Evolutionary conservation across 2,329 filamentous ascomycete species (phyloP).

Genomic region (Rhynchosporium agropyri): DNA sequence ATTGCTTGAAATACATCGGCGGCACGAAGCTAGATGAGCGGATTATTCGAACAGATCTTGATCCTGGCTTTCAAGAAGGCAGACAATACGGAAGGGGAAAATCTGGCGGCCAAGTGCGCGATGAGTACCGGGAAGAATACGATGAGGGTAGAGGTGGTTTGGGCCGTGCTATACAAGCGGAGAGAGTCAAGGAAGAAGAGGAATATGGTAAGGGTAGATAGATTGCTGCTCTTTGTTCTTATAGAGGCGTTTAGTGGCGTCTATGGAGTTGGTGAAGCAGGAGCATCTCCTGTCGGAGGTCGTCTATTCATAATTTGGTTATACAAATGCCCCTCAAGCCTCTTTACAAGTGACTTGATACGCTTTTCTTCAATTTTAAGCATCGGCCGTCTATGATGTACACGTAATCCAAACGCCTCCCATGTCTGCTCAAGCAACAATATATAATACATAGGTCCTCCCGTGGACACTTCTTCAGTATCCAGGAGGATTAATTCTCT

Average conservation of each 20-base stretch:
- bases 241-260: constrained; percentile 31
- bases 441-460: constrained; percentile 33
- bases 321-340: constrained; percentile 8
- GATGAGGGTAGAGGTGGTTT: constrained; percentile 92
- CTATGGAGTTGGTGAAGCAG: constrained; percentile 28
- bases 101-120: constrained; percentile 93
- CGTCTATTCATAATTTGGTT: constrained; percentile 11
- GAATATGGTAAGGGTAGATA: constrained; percentile 61
- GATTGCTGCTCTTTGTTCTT: constrained; percentile 20
- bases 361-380: background rate
- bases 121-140: constrained; percentile 96
- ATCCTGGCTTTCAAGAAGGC: constrained; percentile 94
- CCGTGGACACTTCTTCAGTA: constrained; percentile 56
- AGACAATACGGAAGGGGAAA: constrained; percentile 95
- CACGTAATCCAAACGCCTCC: constrained; percentile 37
- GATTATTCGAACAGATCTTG: constrained; percentile 91
- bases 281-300: background rate
- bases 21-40: constrained; percentile 98
- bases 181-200: constrained; percentile 59
- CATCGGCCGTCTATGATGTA: constrained; percentile 27
- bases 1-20: constrained; percentile 98
- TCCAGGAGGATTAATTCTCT: constrained; percentile 90
- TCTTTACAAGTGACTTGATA: background rate
- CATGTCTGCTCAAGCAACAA: constrained; percentile 32
- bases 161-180: constrained; percentile 74